Base-by-base conservation (phyloP, 495 filamentous ascomycete genomes). In the Penicillium robsamsonii region DNA sequence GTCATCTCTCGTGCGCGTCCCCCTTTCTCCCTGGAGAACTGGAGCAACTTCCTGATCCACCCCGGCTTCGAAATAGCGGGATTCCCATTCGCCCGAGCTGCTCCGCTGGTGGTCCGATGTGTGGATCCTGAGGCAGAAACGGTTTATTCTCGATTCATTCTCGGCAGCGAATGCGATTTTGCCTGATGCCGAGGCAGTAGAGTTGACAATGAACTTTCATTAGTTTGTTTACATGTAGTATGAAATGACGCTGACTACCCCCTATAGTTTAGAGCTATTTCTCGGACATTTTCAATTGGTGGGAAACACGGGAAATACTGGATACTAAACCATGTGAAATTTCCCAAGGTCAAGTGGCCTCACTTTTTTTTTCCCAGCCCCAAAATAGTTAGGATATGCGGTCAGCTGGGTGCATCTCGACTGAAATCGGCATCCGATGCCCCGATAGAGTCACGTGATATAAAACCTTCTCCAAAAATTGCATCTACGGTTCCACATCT, bases 21-120 rank as follows among this genome's bases (percentile, higher is more conserved):
- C 31, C 46, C 56, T 18, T 55, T 57, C 17, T 29, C 56, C 57
- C 49, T 54, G 42, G 49, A 53, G 35, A 54, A 57, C 62, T 54
- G 50, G 54, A 47, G 50, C 29, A 58, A 37, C 2, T 25, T 45
- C 42, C 47, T 54, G 65, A 40, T 56, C 59, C 59, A 60, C 62
- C 58, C 30, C 44, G 59, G 61, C 59, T 65, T 53, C 57, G 65
- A 68, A 68, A 68, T 68, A 40, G 33, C 38, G 29, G n/a, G 20
- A 11, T 35, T 55, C 27, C 61, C 27, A 68, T 68, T 68, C 65
- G 65, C 53, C 51, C 50, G 25, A 33, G 18, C 38, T 30, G 42
- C 44, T 59, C 50, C 47, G 22, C 46, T 20, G 50, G 40, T 42
- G 50, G 27, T 20, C 51, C 51, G 43, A 20, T 37, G 24, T 40